Evolutionary conservation across 495 filamentous ascomycete genomes (phyloP).

Genomic region (Penicillium coffeae): DNA sequence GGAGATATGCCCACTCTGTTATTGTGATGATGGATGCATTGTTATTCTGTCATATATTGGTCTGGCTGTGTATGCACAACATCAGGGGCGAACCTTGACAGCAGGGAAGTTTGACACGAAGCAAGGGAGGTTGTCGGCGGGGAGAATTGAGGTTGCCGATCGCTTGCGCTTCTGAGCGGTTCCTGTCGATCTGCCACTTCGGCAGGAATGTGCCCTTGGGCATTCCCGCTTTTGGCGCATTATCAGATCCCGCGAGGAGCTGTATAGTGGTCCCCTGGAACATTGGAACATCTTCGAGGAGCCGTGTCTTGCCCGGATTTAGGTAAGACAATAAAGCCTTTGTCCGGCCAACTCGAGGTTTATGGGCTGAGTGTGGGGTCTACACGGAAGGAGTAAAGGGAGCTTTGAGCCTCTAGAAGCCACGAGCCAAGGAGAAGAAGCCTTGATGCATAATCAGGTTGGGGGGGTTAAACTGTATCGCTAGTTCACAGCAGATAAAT

Average conservation of each 20-base stretch:
- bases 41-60: too few relatives aligned
- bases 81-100: too few relatives aligned
- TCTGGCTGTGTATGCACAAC: too few relatives aligned
- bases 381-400: neutral
- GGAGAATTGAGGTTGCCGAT: constrained; percentile 8
- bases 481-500: neutral
- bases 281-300: too few relatives aligned
- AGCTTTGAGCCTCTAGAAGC: neutral
- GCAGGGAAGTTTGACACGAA: constrained; percentile 10
- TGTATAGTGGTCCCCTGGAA: too few relatives aligned
- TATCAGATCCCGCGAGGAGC: neutral
- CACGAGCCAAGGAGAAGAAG: neutral
- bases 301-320: too few relatives aligned
- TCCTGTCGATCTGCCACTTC: constrained; percentile 21
- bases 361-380: neutral
- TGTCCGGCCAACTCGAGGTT: neutral
- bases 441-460: neutral
- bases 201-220: constrained; percentile 14
- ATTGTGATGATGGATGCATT: too few relatives aligned
- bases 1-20: too few relatives aligned
- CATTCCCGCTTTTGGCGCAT: constrained; percentile 10
- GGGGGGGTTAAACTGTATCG: neutral
- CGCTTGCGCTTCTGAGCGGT: constrained; percentile 8
- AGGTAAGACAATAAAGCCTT: constrained; percentile 3
- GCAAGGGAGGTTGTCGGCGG: constrained; percentile 14